A percentile compares a stretch with the other conserved stretches of the same genome.
Evolutionary conservation across 2,329 filamentous ascomycete genomes (phyloP).

Genomic region (Exophiala viscosa): DNA sequence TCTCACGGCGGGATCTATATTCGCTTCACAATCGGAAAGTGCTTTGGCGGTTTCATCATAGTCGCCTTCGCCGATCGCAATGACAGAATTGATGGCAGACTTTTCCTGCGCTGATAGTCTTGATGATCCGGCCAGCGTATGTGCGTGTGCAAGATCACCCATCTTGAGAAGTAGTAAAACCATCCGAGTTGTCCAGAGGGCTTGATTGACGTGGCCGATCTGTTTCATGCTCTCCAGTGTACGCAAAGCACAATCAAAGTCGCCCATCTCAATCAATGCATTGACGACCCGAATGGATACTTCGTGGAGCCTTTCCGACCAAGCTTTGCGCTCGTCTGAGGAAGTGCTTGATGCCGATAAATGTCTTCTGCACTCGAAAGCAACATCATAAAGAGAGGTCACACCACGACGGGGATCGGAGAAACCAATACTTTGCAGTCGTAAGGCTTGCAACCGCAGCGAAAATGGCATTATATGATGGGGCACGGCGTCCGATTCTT

Average conservation of each 20-base stretch:
- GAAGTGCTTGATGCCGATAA: constrained; percentile 51
- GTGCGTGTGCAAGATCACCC: constrained; percentile 69
- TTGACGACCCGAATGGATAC: constrained; percentile 64
- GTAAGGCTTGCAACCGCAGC: constrained; percentile 74
- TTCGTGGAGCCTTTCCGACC: constrained; percentile 70
- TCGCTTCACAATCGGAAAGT: constrained; percentile 7
- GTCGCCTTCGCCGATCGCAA: constrained; percentile 73
- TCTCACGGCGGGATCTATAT: constrained; percentile 44
- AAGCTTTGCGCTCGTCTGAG: constrained; percentile 58
- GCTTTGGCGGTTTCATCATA: constrained; percentile 58
- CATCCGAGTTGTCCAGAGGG: constrained; percentile 36
- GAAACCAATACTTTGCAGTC: constrained; percentile 81
- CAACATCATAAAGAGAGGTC: constrained; percentile 87
- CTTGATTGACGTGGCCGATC: constrained; percentile 28
- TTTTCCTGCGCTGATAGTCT: constrained; percentile 39
- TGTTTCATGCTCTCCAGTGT: constrained; percentile 62
- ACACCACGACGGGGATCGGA: constrained; percentile 79
- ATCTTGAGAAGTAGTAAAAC: constrained; percentile 72
- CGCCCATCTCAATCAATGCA: constrained; percentile 64
- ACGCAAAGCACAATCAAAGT: constrained; percentile 71
- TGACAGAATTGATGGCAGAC: constrained; percentile 59
- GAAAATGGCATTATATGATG: constrained; percentile 79
- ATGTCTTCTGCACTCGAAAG: constrained; percentile 66
- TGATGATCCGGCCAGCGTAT: constrained; percentile 46
- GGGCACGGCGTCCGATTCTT: constrained; percentile 64